phyloP scores from a whole-genome alignment of 176 grass and related monocot species.

The Calamus simplicifolius region DNA sequence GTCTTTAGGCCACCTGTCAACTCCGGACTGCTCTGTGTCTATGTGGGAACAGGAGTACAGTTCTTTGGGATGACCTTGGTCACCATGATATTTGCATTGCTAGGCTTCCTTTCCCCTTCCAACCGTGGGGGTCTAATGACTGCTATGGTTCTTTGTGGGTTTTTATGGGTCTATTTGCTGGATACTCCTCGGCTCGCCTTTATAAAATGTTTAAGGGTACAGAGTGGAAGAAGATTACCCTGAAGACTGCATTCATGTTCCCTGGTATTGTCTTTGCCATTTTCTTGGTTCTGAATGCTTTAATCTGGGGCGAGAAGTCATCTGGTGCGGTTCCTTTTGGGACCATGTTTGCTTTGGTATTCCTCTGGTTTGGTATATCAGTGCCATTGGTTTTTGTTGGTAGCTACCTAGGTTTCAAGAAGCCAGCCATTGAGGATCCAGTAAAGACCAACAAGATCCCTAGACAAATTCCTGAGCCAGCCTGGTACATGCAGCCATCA shows the following conservation, averaged over 20 bases:
- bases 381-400: conserved; percentile 41
- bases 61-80: conserved; percentile 39
- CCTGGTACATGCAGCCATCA: conserved; percentile 45
- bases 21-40: conserved; percentile 37
- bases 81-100: conserved; percentile 37
- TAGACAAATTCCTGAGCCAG: conserved; percentile 38
- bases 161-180: conserved; percentile 44
- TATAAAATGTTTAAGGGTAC: conserved; percentile 50
- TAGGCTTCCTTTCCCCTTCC: conserved; percentile 38
- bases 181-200: conserved; percentile 30
- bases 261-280: conserved; percentile 36
- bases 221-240: conserved; percentile 48
- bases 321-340: conserved; percentile 45
- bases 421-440: conserved; percentile 37
- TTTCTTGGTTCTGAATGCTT: conserved; percentile 40
- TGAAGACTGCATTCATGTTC: conserved; percentile 53
- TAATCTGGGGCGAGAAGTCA: conserved; percentile 47
- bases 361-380: conserved; percentile 44
- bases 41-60: conserved; percentile 42
- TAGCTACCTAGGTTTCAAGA: conserved; percentile 43
- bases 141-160: conserved; percentile 45
- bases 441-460: conserved; percentile 47
- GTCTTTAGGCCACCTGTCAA: conserved; percentile 34
- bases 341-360: conserved; percentile 44
- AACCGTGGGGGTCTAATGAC: conserved; percentile 47